Base-by-base conservation (phyloP, 805 yeast genomes). In the Wickerhamomyces chaumierensis region DNA sequence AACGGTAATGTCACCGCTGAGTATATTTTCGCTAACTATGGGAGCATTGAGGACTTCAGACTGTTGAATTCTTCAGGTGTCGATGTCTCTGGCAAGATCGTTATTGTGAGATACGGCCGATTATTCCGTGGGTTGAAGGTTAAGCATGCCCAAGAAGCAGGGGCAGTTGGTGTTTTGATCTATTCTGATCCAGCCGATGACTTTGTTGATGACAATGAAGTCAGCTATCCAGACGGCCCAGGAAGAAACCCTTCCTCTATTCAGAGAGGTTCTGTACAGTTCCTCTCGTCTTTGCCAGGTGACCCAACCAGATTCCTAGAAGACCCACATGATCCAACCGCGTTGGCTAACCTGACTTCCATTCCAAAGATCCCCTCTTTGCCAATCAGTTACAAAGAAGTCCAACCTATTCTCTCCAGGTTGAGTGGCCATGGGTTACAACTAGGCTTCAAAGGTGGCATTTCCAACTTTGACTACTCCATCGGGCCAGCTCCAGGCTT, bases 221-320 rank as follows among this genome's bases (percentile, higher is more conserved):
- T 69, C 46, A 62, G 84, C 2, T 82, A 82, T 48, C 94, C 92
- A 2, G 55, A 73, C 2, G 92, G 92, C 2, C 81, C 81, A 1
- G 87, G 88, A 1, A 68, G 92, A 45, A 76, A 82, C 52, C 88
- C 88, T 29, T 72, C 81, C 6, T 62, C 81, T 13, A 78, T 83
- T 23, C 88, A 82, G 61, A 67, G 92, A 48, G 92, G 92, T 1
- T 75, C 84, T 33, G 82, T 78, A 4, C 75, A 72, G 55, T 81
- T 71, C 51, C 58, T 80, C 25, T 68, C 81, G 4, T 56, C 55
- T 36, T 61, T 66, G 4, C 87, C 88, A 1, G 92, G 92, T 27
- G 92, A 81, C 51, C 92, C 92, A 15, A 72, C 87, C 0, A 48
- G 58, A 42, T 53, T 52, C 40, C 75, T 87, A 2, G 87, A 87